Base-by-base conservation (phyloP, 192 early-diverging fungal species). In the Mortierella hygrophila region DNA sequence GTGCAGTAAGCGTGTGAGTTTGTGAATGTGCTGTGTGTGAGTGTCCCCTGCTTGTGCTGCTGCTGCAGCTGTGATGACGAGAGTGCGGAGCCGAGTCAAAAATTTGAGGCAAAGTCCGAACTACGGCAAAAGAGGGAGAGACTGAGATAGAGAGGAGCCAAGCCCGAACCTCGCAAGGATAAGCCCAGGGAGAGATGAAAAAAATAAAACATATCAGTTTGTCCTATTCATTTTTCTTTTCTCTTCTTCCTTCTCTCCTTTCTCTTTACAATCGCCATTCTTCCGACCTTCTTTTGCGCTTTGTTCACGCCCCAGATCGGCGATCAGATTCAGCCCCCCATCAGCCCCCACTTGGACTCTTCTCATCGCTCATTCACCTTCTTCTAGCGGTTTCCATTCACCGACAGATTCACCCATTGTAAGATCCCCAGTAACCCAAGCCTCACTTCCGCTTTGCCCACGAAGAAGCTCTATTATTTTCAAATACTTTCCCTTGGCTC, bases 51-150 rank as follows among this genome's bases (percentile, higher is more conserved):
- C 18, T 52, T 52, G 16, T 52, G 49, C 49, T 21, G 15, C 11
- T 49, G 47, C 47, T 49, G 1, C 38, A 2, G 18, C 49, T 52
- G 49, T 65, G 60, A 65, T 65, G 60, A 65, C 60, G 60, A 65
- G 60, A 65, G 55, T 7, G 60, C 60, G 60, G 60, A 32, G 26
- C 60, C 60, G 60, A 65, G 60, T 65, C 60, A 65, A 65, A 63
- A 26, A 46, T 46, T 46, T 11, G 18, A 55, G 21, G 11, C 60
- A 65, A 65, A 65, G 60, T 65, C 60, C 60, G 60, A 65, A 65
- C 49, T 52, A 52, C 49, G 49, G 49, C 49, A 52, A 52, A 52
- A 52, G 49, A 52, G 49, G 49, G 49, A 21, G 49, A 52, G 16
- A 52, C 20, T 16, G 16, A 52, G 16, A 52, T 4, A 16, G 49